Evolutionary conservation across 306 rosid species (phyloP).

Genomic region (Abrus precatorius): DNA sequence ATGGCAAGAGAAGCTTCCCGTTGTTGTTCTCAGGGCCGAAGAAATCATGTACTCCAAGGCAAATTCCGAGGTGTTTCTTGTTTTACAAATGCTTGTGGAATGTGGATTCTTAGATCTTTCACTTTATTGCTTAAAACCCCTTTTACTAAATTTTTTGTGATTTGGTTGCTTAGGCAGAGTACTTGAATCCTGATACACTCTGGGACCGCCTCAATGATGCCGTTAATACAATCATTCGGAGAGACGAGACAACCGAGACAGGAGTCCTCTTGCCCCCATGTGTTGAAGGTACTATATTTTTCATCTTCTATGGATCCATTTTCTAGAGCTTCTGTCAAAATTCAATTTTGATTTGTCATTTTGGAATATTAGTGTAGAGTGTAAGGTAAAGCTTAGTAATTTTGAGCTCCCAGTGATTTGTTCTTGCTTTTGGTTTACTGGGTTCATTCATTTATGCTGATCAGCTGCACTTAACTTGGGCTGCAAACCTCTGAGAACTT

Average conservation of each 20-base stretch:
- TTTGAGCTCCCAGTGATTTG: constrained; percentile 52
- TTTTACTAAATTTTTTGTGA: constrained; percentile 47
- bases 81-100: constrained; percentile 42
- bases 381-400: constrained; percentile 27
- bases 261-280: constrained; percentile 97
- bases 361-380: constrained; percentile 3
- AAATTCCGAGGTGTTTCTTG: constrained; percentile 80
- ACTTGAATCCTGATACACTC: constrained; percentile 75
- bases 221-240: constrained; percentile 89
- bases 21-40: constrained; percentile 92
- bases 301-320: constrained; percentile 47
- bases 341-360: constrained; percentile 43
- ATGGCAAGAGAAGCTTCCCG: constrained; percentile 93
- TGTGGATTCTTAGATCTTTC: constrained; percentile 57
- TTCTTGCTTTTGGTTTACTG: constrained; percentile 49
- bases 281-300: constrained; percentile 82
- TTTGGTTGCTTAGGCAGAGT: constrained; percentile 81
- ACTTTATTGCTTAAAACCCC: constrained; percentile 37
- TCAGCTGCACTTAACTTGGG: constrained; percentile 99
- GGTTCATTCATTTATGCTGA: constrained; percentile 42
- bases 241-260: constrained; percentile 88
- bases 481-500: constrained; percentile 88
- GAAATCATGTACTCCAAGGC: constrained; percentile 99
- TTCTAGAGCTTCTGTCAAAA: constrained; percentile 42
- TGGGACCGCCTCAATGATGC: constrained; percentile 98